Evolutionary conservation across 2,329 filamentous ascomycete genomes (phyloP).

Genomic region (Cladosporium sp.): DNA sequence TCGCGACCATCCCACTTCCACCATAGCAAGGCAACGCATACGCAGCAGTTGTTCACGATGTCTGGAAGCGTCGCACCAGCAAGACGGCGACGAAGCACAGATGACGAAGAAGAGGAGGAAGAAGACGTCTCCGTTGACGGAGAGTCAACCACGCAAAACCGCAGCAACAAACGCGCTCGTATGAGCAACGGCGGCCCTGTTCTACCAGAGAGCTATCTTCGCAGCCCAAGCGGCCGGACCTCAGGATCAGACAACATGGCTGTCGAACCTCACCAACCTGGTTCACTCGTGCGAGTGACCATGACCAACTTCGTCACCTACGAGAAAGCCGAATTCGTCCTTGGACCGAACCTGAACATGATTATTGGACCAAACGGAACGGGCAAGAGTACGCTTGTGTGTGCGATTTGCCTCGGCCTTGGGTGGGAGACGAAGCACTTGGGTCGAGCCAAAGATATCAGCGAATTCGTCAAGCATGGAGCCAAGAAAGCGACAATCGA

Average conservation of each 20-base stretch:
- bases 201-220: constrained; percentile 37
- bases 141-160: background rate
- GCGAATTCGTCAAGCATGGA: constrained; percentile 93
- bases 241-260: background rate
- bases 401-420: constrained; percentile 89
- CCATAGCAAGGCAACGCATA: background rate
- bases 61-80: constrained; percentile 20
- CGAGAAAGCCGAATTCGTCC: constrained; percentile 83
- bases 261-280: constrained; percentile 57
- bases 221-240: constrained; percentile 30
- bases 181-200: constrained; percentile 23
- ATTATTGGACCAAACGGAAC: constrained; percentile 98
- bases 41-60: background rate
- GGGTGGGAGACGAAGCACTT: constrained; percentile 81
- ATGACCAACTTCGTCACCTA: constrained; percentile 94
- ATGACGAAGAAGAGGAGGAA: constrained; percentile 19
- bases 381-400: constrained; percentile 95
- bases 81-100: constrained; percentile 4
- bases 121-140: constrained; percentile 17
- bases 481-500: constrained; percentile 76
- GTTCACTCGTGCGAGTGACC: constrained; percentile 84
- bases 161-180: constrained; percentile 18
- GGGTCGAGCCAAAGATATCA: constrained; percentile 78
- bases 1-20: constrained; percentile 3
- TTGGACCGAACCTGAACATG: constrained; percentile 94